Evolutionary conservation across 202 grass and related monocot species (phyloP), one percentile per base, ranked within the genome.

Genomic region (Cymbopogon flexuosus): DNA sequence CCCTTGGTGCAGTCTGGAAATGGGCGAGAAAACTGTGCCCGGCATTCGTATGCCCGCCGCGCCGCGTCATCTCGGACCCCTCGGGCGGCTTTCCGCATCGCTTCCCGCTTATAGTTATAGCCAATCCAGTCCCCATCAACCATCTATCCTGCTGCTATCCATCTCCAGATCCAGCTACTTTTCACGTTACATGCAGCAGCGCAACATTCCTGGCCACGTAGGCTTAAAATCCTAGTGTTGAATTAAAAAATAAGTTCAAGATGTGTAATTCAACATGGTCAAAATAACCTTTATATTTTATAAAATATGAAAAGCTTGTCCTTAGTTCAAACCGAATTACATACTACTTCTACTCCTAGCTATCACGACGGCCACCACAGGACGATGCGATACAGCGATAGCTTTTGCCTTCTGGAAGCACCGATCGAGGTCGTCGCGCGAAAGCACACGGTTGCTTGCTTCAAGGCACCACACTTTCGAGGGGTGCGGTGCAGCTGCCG

Each of bases 371-470:
- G 12, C 22, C 73, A 19, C 59, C 57, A 36, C n/a, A 3, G 19
- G 16, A 19, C 39, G 57, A 21, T 62, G 35, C n/a, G n/a, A n/a
- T n/a, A n/a, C n/a, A 14, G 30, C 42, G 11, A 0, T 49, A 5
- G 6, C 51, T 54, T 54, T 2, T 54, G 51, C 6, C 58, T 47
- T 64, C 60, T 7, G 24, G 69, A 72, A 12, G 2, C n/a, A 51
- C 27, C 45, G 45, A 34, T n/a, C n/a, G n/a, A n/a, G n/a, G n/a
- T n/a, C 5, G 31, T 22, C 16, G 16, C 47, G 73, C 39, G 74
- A 8, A 13, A 34, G 75, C 61, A 36, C 75, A 34, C 75, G 75
- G 74, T 77, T 77, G 74, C 74, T 77, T 77, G 74, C 74, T 77
- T 77, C 74, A 45, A 33, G 74, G 22, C 37, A 76, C 39, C 34